Percentiles rank a stretch among this genome's conserved stretches.
These are phyloP conservation scores for Colletotrichum endophyticum DNA, from an alignment of 2,329 filamentous ascomycete species.

Conservation along the genomic window DNA sequence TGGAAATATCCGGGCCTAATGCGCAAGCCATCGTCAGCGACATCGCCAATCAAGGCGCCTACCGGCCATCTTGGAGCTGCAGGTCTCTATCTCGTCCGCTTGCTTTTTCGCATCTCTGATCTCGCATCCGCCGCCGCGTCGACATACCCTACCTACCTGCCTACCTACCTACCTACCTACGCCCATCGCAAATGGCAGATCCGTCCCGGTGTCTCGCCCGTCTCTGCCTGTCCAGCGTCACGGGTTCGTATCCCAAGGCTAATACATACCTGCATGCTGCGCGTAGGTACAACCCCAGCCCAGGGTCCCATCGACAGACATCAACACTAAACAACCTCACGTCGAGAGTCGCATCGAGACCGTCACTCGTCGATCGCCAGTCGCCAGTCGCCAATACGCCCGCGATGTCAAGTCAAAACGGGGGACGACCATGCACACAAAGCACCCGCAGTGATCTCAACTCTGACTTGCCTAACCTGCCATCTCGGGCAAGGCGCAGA, in stretches of 20 bases:
- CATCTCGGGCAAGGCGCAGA: not conserved
- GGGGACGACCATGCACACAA: not conserved
- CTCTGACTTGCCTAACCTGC: not conserved
- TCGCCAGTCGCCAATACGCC: not conserved
- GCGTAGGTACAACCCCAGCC: not conserved
- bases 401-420: not conserved
- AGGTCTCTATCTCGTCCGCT: not conserved
- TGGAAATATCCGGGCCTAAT: not conserved
- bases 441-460: not conserved
- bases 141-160: not conserved
- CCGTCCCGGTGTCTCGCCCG: not conserved
- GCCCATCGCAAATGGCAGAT: not conserved
- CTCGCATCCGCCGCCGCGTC: not conserved
- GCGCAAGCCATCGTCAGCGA: not conserved
- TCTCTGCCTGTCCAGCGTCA: not conserved
- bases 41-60: not conserved
- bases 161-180: not conserved
- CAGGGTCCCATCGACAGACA: not conserved
- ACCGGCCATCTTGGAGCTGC: not conserved
- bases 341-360: not conserved
- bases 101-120: conserved; percentile 3
- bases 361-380: conserved; percentile 3
- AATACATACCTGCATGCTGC: not conserved
- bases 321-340: not conserved
- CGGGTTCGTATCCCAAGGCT: not conserved